Base-by-base conservation (phyloP, 176 grass and related monocot genomes). In the maize (Zea mays) region DNA sequence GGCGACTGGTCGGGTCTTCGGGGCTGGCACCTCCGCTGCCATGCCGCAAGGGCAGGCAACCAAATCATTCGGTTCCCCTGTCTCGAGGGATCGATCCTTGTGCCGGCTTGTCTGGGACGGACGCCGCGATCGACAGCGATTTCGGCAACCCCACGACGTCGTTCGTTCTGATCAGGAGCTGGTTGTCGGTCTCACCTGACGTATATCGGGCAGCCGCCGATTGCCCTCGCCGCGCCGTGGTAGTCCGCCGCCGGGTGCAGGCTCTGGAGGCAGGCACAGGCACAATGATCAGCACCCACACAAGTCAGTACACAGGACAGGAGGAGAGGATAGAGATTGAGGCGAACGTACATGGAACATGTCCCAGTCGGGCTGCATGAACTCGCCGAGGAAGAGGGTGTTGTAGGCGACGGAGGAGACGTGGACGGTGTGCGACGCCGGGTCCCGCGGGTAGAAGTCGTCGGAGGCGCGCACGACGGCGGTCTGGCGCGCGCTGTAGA, bases 351-450 rank as follows among this genome's bases (percentile, higher is more conserved):
- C 90, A 42, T 93, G 93, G 66, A 97, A 97, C 94, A 97, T 97
- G 72, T 97, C 94, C 94, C 90, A 97, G 52, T 97, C 94, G 14
- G 90, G 94, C 45, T 91, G 84, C 94, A 97, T 91, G 84, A 97
- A 91, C 55, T 97, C 94, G 61, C 94, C 94, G n/a, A 97, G 82
- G 84, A 97, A 97, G 11, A 97, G 73, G 6, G 90, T 87, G 75
- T 97, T 97, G 77, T 93, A 93, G 0, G 93, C 93, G 3, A 97
- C 90, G 0, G 93, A 87, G 0, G 93, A 69, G 45, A 97, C 67
- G 47, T 97, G 93, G 8, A 97, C 61, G 48, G 90, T 97, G 43
- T 97, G 93, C 17, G 94, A 97, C 14, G 86, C 94, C n/a, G 94
- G 88, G 57, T 97, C 88, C 27, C 69, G 90, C 3, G 94, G 94